Evolutionary conservation across 768 basidiomycete genomes (phyloP).

Genomic region (Mrakia hoshinonis): DNA sequence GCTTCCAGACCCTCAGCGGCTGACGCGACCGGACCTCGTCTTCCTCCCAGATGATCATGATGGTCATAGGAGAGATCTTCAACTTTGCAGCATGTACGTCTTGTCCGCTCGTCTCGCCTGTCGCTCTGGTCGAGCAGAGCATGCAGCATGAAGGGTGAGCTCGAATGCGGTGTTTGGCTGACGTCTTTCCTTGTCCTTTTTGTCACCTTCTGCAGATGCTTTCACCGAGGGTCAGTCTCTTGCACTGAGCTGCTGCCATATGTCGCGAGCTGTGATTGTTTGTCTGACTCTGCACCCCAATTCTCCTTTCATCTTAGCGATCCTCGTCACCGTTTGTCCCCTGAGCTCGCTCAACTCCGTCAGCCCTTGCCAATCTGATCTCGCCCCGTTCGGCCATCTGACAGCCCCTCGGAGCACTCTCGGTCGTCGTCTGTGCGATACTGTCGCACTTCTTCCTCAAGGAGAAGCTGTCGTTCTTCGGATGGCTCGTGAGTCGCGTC

Average conservation of each 20-base stretch:
- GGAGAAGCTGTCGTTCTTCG: conserved; percentile 87
- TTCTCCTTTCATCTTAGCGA: conserved; percentile 44
- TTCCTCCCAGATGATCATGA: conserved; percentile 65
- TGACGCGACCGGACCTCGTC: conserved; percentile 27
- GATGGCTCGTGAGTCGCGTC: conserved; percentile 72
- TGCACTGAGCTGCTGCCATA: neutral
- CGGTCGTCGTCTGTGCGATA: conserved; percentile 67
- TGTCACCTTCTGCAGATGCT: conserved; percentile 54
- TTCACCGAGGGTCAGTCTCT: conserved; percentile 54
- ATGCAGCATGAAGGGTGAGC: neutral
- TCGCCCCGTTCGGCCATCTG: conserved; percentile 18
- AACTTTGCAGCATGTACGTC: conserved; percentile 38
- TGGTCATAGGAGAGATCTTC: conserved; percentile 61
- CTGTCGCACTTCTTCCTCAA: conserved; percentile 55
- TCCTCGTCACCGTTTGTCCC: conserved; percentile 60
- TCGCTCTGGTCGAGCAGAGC: too few species aligned
- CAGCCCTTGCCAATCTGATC: conserved; percentile 37
- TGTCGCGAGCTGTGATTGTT: neutral
- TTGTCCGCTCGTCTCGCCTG: neutral
- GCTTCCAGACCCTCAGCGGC: neutral
- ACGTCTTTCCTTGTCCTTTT: conserved; percentile 33
- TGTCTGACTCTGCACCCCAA: neutral
- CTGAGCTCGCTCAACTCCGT: neutral
- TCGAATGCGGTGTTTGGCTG: neutral
- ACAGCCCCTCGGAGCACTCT: conserved; percentile 78